A percentile compares a stretch with the other conserved stretches of the same genome.
Evolutionary conservation across 2,329 filamentous ascomycete genomes (phyloP).

Genomic region (Trichoderma sp.): DNA sequence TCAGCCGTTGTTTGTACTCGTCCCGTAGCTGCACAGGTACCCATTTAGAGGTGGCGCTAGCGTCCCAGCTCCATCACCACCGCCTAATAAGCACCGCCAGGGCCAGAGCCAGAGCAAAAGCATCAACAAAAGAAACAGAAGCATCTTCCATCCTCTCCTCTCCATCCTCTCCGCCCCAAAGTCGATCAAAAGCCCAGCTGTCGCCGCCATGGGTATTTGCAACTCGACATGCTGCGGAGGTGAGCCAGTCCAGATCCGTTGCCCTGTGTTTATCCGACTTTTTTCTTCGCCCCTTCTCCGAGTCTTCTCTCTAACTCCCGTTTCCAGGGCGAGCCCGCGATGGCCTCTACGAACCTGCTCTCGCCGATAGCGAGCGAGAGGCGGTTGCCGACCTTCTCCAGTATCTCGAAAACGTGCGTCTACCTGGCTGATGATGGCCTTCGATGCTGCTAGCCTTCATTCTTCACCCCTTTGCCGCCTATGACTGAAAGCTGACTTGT

Average conservation of each 20-base stretch:
- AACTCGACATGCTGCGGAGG: slow-evolving; percentile 59
- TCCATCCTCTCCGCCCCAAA: slow-evolving; percentile 3
- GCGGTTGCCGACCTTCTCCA: slow-evolving; percentile 92
- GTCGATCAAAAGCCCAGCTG: slow-evolving; percentile 3
- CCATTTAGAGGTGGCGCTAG: slow-evolving; percentile 18
- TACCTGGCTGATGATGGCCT: not conserved
- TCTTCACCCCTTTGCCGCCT: not conserved
- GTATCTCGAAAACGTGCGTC: slow-evolving; percentile 89
- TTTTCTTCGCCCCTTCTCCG: not conserved
- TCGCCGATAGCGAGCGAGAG: slow-evolving; percentile 94
- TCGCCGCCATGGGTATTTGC: slow-evolving; percentile 56
- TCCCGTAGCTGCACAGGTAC: not conserved
- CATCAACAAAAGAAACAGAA: slow-evolving; percentile 17
- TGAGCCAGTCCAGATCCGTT: slow-evolving; percentile 23
- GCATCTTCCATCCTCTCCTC: not conserved
- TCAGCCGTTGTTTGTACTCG: not conserved
- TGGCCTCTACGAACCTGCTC: slow-evolving; percentile 78
- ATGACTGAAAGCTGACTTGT: not conserved
- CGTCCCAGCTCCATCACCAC: slow-evolving; percentile 17
- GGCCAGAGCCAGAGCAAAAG: not conserved
- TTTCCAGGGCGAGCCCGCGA: slow-evolving; percentile 69
- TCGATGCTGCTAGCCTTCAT: not conserved
- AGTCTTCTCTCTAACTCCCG: slow-evolving; percentile 2
- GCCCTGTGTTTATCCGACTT: not conserved
- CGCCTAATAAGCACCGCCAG: slow-evolving; percentile 6